A percentile compares a stretch with the other conserved stretches of the same genome.
These are phyloP conservation scores for Tolypocladium album DNA, from an alignment of 2,329 filamentous ascomycete genomes.

Conservation along the genomic window DNA sequence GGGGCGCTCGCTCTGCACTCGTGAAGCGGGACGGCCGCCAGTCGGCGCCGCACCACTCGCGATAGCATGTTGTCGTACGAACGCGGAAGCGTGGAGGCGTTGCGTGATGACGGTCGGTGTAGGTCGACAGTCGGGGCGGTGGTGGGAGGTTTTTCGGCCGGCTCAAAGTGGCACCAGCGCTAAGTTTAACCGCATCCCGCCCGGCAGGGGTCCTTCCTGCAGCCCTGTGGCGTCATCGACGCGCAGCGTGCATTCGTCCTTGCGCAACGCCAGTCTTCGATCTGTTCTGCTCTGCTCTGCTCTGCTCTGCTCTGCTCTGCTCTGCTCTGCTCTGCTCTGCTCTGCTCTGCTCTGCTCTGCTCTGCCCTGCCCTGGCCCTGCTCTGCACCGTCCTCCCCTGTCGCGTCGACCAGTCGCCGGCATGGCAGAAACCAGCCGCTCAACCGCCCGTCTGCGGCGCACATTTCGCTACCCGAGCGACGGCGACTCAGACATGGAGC, in stretches of 20 bases:
- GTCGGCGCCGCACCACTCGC: slow-evolving; percentile 11
- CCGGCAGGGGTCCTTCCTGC: neutral
- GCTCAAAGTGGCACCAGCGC: neutral
- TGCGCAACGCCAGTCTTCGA: too few relatives aligned
- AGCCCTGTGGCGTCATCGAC: neutral
- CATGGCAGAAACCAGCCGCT: slow-evolving; percentile 14
- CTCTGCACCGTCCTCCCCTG: neutral
- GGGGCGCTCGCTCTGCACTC: slow-evolving; percentile 4
- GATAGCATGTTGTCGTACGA: slow-evolving; percentile 6
- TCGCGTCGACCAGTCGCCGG: neutral
- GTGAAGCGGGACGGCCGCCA: slow-evolving; percentile 11
- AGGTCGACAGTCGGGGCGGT: neutral
- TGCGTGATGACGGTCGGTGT: neutral
- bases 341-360: too few relatives aligned
- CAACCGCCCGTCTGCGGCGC: slow-evolving; percentile 55
- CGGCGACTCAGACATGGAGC: slow-evolving; percentile 36
- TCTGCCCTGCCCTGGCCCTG: too few relatives aligned
- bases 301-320: too few relatives aligned
- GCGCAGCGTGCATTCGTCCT: neutral
- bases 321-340: too few relatives aligned
- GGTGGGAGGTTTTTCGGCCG: neutral
- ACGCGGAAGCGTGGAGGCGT: neutral
- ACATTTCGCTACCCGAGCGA: slow-evolving; percentile 69
- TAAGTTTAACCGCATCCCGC: neutral
- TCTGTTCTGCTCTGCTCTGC: neutral